phyloP scores from a whole-genome alignment of 352 stramenopile genomes.

The Globisporangium canariense region DNA sequence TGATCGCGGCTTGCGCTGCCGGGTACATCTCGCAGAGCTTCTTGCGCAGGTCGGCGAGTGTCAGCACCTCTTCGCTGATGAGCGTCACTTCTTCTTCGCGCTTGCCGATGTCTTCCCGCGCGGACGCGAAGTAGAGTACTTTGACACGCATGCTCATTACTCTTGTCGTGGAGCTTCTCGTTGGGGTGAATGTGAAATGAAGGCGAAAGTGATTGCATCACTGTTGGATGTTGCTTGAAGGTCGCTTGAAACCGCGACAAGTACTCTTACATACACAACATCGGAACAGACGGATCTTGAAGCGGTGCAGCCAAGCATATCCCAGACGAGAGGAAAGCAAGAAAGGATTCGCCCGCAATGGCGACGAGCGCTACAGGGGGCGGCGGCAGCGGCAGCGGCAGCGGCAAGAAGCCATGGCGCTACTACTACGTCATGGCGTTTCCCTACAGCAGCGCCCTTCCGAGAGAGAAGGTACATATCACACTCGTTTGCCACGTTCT shows the following conservation, averaged over 20 bases:
- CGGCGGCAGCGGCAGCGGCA: neutral
- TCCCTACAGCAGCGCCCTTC: conserved; percentile 29
- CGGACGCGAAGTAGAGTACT: conserved; percentile 82
- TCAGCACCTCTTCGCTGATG: conserved; percentile 12
- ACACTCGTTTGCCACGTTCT: neutral
- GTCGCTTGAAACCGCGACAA: conserved; percentile 12
- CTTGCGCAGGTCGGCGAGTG: conserved; percentile 39
- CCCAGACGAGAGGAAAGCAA: conserved; percentile 1
- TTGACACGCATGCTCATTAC: conserved; percentile 40
- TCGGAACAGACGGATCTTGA: conserved; percentile 30
- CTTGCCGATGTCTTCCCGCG: conserved; percentile 61
- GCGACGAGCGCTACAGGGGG: conserved; percentile 5
- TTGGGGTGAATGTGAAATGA: neutral
- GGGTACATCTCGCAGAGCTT: conserved; percentile 52
- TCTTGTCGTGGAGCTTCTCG: neutral
- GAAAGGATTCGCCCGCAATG: conserved; percentile 8
- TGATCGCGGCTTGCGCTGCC: conserved; percentile 36
- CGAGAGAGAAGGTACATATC: conserved; percentile 39
- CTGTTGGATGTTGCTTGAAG: conserved; percentile 23
- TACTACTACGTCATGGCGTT: conserved; percentile 68
- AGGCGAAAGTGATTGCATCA: neutral
- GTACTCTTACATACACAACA: conserved; percentile 1
- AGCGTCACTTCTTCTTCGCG: conserved; percentile 63
- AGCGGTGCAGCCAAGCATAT: conserved; percentile 15
- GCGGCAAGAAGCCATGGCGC: conserved; percentile 57